Base-by-base conservation (phyloP, 495 filamentous ascomycete genomes). In the Collariella sp. region DNA sequence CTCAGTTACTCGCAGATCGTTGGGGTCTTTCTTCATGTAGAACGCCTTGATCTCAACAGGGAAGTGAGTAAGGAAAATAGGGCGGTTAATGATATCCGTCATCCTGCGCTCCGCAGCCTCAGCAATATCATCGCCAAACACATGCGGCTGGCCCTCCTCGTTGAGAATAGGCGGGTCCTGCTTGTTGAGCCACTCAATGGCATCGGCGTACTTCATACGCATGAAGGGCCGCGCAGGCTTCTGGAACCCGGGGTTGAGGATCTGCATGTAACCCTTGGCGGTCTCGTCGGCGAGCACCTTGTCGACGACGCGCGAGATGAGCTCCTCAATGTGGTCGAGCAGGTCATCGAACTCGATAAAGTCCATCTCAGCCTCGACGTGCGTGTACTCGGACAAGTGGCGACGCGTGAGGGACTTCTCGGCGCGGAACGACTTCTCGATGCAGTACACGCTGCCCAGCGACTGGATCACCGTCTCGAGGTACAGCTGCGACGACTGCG, bases 1-100 rank as follows among this genome's bases (percentile, higher is more conserved):
- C 78, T 99, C 93, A 1, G 93, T 99, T 34, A 95, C 87, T n/a
- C 91, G 81, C 45, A 73, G 76, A 65, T 98, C 93, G 15, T 79
- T 67, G 12, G 75, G 75, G 55, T 91, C 93, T 72, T 89, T 94
- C 77, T 89, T 88, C 93, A 99, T 99, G 75, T 99, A 99, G 72
- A 99, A 99, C 4, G 93, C 88, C 80, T 99, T 99, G 79, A 99
- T 94, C 71, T 91, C 87, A 33, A 84, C 85, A 1, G 93, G 93
- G 81, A 99, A 99, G 72, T 95, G 89, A 5, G 91, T 97, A 15
- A 99, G 77, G 76, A 99, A 89, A 70, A 99, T 96, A 34, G 93
- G 93, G 52, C 82, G 72, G 79, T 89, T 89, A 75, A 99, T 95
- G 54, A 85, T 86, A 63, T 97, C 93, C 11, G 91, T 96, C 94